Conservation (phyloP, 1,284 basidiomycete species). For the Cutaneotrichosporon arboriforme region DNA sequence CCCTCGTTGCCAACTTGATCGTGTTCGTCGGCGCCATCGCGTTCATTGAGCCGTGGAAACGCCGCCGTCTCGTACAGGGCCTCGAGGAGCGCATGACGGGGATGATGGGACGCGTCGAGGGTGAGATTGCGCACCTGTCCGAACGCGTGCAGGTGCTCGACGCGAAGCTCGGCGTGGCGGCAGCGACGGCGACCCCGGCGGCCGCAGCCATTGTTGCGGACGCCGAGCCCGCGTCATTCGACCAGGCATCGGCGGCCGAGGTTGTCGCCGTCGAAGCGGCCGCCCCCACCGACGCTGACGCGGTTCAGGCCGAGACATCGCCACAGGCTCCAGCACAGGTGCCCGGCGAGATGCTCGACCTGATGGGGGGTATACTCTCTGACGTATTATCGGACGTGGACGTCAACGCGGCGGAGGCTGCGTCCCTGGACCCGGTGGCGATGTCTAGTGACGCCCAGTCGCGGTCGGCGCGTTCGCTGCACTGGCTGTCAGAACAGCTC, state of each 20-base stretch:
- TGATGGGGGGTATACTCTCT: neutral
- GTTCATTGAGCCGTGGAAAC: slow-evolving; percentile 90
- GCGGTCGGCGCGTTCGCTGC: neutral
- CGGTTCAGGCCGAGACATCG: neutral
- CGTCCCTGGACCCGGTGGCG: slow-evolving; percentile 9
- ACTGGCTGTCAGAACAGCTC: slow-evolving; percentile 16
- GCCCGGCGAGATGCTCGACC: neutral
- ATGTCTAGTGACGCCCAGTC: neutral
- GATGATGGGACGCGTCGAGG: slow-evolving; percentile 53
- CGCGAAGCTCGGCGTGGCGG: slow-evolving; percentile 1
- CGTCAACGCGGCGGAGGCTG: neutral
- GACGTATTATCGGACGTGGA: neutral
- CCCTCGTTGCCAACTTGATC: slow-evolving; percentile 73
- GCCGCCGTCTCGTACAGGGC: slow-evolving; percentile 70
- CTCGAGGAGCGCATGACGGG: slow-evolving; percentile 79
- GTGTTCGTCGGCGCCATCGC: slow-evolving; percentile 83
- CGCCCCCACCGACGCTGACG: neutral
- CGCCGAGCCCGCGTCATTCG: neutral
- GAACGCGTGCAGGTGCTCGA: slow-evolving; percentile 24
- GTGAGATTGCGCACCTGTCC: slow-evolving; percentile 59
- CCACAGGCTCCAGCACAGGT: neutral
- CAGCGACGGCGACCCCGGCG: neutral
- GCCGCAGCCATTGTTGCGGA: neutral
- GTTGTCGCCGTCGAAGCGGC: neutral
- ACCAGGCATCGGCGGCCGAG: neutral